These are phyloP conservation scores for Fusarium cyanostomum DNA, from an alignment of 2,329 filamentous ascomycete species.

Conservation along the genomic window DNA sequence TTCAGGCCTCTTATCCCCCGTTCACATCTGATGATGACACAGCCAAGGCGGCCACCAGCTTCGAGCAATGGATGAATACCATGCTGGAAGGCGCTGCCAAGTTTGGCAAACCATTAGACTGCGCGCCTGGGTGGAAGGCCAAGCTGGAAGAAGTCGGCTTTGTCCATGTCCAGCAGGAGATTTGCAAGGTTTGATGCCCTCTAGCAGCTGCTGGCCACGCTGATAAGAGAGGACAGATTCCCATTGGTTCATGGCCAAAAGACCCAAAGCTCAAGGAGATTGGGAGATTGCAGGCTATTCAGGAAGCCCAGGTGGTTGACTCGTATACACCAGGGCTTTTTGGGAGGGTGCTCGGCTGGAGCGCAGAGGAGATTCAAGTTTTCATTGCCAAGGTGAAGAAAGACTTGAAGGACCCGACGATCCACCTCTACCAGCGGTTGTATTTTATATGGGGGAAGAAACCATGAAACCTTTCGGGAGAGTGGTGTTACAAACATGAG, in stretches of 20 bases:
- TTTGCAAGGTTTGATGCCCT: background rate
- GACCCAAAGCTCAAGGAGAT: conserved; percentile 15
- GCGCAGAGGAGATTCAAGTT: conserved; percentile 27
- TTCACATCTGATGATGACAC: conserved; percentile 13
- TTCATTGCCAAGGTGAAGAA: conserved; percentile 28
- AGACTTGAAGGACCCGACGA: conserved; percentile 27
- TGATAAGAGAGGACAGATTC: background rate
- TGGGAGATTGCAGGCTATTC: conserved; percentile 10
- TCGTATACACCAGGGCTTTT: conserved; percentile 28
- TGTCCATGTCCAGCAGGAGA: background rate
- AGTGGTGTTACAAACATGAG: no score
- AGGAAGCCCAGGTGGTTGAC: conserved; percentile 26
- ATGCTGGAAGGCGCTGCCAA: background rate
- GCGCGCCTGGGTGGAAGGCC: background rate
- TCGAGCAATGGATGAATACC: background rate
- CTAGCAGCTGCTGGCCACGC: no score
- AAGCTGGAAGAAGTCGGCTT: conserved; percentile 1
- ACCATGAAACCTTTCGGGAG: background rate
- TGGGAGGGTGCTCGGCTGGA: conserved; percentile 28
- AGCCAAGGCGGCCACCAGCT: background rate
- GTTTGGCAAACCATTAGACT: conserved; percentile 4
- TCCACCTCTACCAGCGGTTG: conserved; percentile 31
- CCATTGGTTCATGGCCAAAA: conserved; percentile 14
- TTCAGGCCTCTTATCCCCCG: background rate
- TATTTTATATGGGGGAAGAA: conserved; percentile 36